Conservation (phyloP, 225 moss, liverwort and hornwort genomes). For the Polytrichum formosum region DNA sequence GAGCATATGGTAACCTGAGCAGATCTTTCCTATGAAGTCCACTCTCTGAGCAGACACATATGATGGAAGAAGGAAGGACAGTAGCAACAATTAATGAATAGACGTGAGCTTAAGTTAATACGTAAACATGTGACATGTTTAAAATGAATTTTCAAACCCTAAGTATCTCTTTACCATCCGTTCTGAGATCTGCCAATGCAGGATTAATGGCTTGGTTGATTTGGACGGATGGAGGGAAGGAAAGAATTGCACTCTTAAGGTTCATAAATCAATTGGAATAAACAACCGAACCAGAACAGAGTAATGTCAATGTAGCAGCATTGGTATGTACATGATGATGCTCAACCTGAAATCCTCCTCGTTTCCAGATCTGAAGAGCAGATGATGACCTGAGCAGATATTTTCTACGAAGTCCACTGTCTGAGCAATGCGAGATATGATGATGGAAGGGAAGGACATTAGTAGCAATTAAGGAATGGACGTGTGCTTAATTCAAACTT, state of each 20-base stretch:
- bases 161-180: too few species aligned
- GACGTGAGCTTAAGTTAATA: background rate
- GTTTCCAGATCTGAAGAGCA: slow-evolving; percentile 1
- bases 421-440: background rate
- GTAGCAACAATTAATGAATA: background rate
- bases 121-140: too few species aligned
- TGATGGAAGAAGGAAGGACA: background rate
- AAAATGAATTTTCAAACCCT: too few species aligned
- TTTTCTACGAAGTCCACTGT: background rate
- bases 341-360: background rate
- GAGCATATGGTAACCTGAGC: background rate
- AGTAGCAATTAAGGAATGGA: background rate
- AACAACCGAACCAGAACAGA: too few species aligned
- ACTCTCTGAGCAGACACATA: background rate
- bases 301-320: background rate
- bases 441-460: background rate
- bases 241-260: too few species aligned
- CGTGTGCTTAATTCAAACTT: background rate
- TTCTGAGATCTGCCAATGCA: too few species aligned
- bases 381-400: background rate
- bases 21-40: background rate
- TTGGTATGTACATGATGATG: background rate
- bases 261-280: too few species aligned
- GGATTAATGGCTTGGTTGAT: too few species aligned
- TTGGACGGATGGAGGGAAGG: background rate